Base-by-base conservation (phyloP, 148 eudicot genomes). In the Vaccinium darrowii region DNA sequence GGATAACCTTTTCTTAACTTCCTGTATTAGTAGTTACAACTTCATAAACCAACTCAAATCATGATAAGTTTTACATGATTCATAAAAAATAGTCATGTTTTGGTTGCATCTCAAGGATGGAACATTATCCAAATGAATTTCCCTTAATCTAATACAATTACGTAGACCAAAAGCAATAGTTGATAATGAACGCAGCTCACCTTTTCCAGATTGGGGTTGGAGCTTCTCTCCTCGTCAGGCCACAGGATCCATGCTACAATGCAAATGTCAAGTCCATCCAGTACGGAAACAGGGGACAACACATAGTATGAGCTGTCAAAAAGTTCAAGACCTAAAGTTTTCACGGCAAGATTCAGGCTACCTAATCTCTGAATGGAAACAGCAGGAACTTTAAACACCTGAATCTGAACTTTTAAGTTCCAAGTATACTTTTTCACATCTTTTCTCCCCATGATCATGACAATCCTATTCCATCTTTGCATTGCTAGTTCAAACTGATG, bases 141-240 rank as follows among this genome's bases (percentile, higher is more conserved):
- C 51, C 60, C 15, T 71, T n/a, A 36, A 13, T 15, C 58, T 56
- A 47, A 19, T 13, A 33, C 83, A 54, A 49, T 62, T 67, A 33
- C 12, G 67, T 56, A 18, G 33, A 50, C 43, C 50, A 53, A 82
- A 19, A 78, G 75, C 79, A 10, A 72, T 58, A 81, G 52, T 62
- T 21, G 11, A 84, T 30, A 80, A 39, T 47, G 25, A n/a, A 76
- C 58, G 39, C 53, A 47, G 23, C 84, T 54, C 92, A 95, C 99
- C 98, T 94, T 97, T 84, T 97, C 99, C 71, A 97, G 83, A 91
- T 92, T 95, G 54, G 99, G 98, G 83, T 87, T 91, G 56, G 99
- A 95, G 88, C 93, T 95, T 87, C 89, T 90, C 90, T 93, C 98
- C 87, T 97, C 99, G 84, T 97, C 99, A 78, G 99, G 99, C 94